Percentiles rank a stretch among this genome's conserved stretches.
phyloP scores from a whole-genome alignment of 345 rosid species.

The Stellera chamaejasme region DNA sequence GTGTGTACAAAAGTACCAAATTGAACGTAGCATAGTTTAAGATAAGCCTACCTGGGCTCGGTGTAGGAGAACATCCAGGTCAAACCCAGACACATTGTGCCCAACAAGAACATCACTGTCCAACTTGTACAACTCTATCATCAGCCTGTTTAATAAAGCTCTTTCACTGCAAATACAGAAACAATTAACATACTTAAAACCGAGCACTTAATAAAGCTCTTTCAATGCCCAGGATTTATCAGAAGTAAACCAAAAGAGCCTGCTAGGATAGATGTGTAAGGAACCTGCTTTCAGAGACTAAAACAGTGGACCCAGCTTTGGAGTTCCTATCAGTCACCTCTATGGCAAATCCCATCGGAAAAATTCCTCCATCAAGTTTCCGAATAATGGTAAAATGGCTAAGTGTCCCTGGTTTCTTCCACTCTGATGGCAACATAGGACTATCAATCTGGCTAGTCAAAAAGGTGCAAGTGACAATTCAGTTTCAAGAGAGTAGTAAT shows the following conservation, averaged over 20 bases:
- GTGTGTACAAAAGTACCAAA: neutral
- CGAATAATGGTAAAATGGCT: slow-evolving; percentile 89
- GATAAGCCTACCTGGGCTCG: slow-evolving; percentile 66
- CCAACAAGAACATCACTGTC: slow-evolving; percentile 96
- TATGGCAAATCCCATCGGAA: slow-evolving; percentile 90
- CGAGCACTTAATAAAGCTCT: neutral
- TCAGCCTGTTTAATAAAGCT: slow-evolving; percentile 80
- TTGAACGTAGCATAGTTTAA: slow-evolving; percentile 10
- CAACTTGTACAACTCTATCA: slow-evolving; percentile 77
- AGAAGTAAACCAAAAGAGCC: slow-evolving; percentile 5
- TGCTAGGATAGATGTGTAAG: slow-evolving; percentile 8
- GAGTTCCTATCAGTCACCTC: slow-evolving; percentile 78
- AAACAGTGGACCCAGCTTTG: slow-evolving; percentile 65
- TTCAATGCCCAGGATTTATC: neutral
- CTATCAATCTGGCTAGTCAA: slow-evolving; percentile 68
- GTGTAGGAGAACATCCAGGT: slow-evolving; percentile 89
- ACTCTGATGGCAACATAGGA: slow-evolving; percentile 87
- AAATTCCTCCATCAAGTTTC: slow-evolving; percentile 86
- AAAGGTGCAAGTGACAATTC: slow-evolving; percentile 12
- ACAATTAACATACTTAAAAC: slow-evolving; percentile 1
- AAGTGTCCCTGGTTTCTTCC: slow-evolving; percentile 70
- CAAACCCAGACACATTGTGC: slow-evolving; percentile 97
- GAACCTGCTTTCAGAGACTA: slow-evolving; percentile 80
- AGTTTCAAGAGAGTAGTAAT: neutral
- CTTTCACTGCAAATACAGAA: slow-evolving; percentile 64